Evolutionary conservation across 495 filamentous ascomycete species (phyloP).

Genomic region (Geopyxis carbonaria): DNA sequence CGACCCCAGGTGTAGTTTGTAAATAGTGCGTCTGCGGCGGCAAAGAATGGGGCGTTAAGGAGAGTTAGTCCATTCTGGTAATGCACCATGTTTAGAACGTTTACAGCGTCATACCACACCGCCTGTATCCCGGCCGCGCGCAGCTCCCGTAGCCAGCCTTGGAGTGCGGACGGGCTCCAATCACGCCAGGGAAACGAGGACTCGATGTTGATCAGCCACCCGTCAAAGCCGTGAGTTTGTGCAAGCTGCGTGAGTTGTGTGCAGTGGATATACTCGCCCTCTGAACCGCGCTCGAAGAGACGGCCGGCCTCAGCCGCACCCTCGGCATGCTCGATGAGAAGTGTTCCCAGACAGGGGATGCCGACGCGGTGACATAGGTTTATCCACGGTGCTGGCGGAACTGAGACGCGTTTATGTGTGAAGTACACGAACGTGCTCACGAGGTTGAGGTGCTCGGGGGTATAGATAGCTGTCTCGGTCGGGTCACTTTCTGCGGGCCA

Average conservation of each 20-base stretch:
- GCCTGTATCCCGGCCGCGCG: conserved; percentile 16
- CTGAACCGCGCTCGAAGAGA: conserved; percentile 23
- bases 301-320: conserved; percentile 20
- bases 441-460: conserved; percentile 29
- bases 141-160: conserved; percentile 24
- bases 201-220: conserved; percentile 34
- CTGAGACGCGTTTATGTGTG: conserved; percentile 30
- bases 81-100: conserved; percentile 26
- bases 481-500: conserved; percentile 1
- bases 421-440: conserved; percentile 32
- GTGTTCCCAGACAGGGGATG: conserved; percentile 29
- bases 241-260: conserved; percentile 27
- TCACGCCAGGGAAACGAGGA: conserved; percentile 23
- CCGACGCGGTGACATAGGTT: conserved; percentile 32
- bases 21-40: conserved; percentile 24
- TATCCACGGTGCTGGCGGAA: conserved; percentile 32
- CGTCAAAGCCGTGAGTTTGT: conserved; percentile 31
- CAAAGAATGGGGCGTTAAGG: conserved; percentile 26
- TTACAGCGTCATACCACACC: conserved; percentile 32
- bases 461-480: conserved; percentile 18
- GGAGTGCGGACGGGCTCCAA: conserved; percentile 11
- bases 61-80: conserved; percentile 30
- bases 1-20: conserved; percentile 31
- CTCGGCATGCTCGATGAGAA: conserved; percentile 27
- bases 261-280: conserved; percentile 25